Evolutionary conservation across 257 asterid genomes (phyloP).

Genomic region (Solanum pennellii): DNA sequence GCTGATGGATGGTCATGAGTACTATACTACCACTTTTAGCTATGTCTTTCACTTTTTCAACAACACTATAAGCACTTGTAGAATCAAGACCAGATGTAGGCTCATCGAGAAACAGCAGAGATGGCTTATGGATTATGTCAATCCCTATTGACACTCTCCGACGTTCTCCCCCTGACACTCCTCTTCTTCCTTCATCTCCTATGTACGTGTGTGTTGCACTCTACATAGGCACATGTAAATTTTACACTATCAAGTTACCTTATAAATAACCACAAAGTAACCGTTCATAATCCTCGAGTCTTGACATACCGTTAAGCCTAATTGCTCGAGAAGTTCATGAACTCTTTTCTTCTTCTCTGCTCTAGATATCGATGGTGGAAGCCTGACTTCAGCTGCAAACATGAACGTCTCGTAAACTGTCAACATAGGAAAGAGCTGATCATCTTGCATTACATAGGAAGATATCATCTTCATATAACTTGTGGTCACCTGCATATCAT

Average conservation of each 20-base stretch:
- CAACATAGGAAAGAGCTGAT: constrained; percentile 80
- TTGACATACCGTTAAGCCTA: constrained; percentile 55
- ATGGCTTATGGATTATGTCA: constrained; percentile 85
- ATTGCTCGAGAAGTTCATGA: constrained; percentile 59
- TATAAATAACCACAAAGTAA: background rate
- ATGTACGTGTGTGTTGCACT: constrained; percentile 64
- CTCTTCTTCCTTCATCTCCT: constrained; percentile 73
- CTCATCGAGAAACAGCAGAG: constrained; percentile 73
- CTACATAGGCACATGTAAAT: constrained; percentile 9
- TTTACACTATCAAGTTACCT: background rate
- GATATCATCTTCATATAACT: constrained; percentile 92
- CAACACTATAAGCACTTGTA: constrained; percentile 73
- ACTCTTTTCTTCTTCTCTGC: constrained; percentile 67
- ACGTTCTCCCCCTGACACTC: constrained; percentile 78
- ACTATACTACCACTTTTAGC: constrained; percentile 71
- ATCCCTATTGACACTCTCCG: constrained; percentile 78
- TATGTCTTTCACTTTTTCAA: constrained; percentile 77
- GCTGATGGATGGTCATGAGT: constrained; percentile 83
- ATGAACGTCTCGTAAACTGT: constrained; percentile 77
- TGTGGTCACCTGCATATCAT: constrained; percentile 57
- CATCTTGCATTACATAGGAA: constrained; percentile 90
- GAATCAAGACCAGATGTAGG: constrained; percentile 92
- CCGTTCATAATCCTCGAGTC: background rate
- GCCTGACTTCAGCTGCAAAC: constrained; percentile 91
- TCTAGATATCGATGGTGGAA: constrained; percentile 65